Conservation (phyloP, 352 stramenopile genomes). For the Phytophthora pisi region DNA sequence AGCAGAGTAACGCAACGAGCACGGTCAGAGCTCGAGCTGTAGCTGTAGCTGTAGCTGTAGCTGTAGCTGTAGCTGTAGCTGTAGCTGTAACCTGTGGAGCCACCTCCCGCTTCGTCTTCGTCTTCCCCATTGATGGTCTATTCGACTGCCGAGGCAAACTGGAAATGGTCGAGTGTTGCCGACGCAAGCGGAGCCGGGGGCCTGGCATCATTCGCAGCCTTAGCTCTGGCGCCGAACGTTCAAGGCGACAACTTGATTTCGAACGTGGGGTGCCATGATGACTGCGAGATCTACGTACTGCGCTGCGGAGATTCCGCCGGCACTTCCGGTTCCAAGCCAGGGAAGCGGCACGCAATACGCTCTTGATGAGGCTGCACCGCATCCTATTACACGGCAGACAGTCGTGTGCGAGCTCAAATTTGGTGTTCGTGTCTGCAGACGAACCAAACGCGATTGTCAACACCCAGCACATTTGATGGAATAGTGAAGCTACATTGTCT, state of each 20-base stretch:
- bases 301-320: background rate
- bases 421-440: slow-evolving; percentile 5
- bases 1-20: background rate
- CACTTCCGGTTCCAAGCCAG: background rate
- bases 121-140: slow-evolving; percentile 17
- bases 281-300: background rate
- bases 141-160: slow-evolving; percentile 7
- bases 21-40: background rate
- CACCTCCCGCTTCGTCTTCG: background rate
- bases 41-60: no score
- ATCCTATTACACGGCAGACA: slow-evolving; percentile 6
- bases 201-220: slow-evolving; percentile 19
- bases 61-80: no score
- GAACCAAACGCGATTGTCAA: background rate
- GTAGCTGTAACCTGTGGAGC: background rate
- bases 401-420: background rate
- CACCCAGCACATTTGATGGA: slow-evolving; percentile 8
- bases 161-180: slow-evolving; percentile 12
- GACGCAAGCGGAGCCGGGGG: background rate
- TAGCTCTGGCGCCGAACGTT: slow-evolving; percentile 5
- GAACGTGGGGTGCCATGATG: slow-evolving; percentile 11
- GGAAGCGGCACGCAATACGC: background rate
- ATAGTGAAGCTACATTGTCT: slow-evolving; percentile 33
- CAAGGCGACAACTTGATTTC: slow-evolving; percentile 23
- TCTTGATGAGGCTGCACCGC: background rate